Base-by-base conservation (phyloP, 2,329 filamentous ascomycete genomes). In the Trichoderma gracile region DNA sequence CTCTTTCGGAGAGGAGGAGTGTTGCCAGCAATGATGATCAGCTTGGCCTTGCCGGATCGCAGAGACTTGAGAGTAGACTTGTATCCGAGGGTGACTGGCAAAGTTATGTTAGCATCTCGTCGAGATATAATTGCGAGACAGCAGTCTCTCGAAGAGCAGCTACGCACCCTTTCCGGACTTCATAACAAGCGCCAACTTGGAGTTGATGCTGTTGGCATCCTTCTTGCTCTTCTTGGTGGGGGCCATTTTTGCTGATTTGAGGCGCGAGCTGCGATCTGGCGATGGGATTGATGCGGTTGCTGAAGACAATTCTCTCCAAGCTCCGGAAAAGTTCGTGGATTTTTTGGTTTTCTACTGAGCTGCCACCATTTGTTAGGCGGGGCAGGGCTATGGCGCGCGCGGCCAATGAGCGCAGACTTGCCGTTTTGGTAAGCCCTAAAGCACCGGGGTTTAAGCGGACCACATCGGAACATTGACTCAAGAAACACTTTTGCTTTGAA, bases 1-100 rank as follows among this genome's bases (percentile, higher is more conserved):
- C 88, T 92, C 90, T 98, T 99, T 81, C 94, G 89, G 76, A 99
- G 91, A 81, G 95, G 95, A 78, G 94, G 93, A 73, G 93, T 97
- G 87, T 99, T 98, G 83, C 91, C 93, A 74, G 78, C 77, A 67
- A 96, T 96, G 83, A 96, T 93, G 80, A 98, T 92, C 73, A 97
- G 89, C 91, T 98, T 98, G 81, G 95, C 95, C 89, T 97, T 98
- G 82, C 94, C 93, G 73, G 89, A 90, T 77, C 94, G 91, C 74
- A 98, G 90, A 73, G 85, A 85, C 90, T 98, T 96, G 78, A 95
- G 86, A 63, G 75, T 75, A 53, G 77, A 76, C 75, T 78, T 78
- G 74, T 78, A 78, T 52, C 77, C 77, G 65, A 78, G 75, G 69
- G 76, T 78, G 74, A 78, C 76, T 78, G 67, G 58, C 58, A 38